Evolutionary conservation across 148 eudicot species (phyloP).

Genomic region (Simmondsia chinensis): DNA sequence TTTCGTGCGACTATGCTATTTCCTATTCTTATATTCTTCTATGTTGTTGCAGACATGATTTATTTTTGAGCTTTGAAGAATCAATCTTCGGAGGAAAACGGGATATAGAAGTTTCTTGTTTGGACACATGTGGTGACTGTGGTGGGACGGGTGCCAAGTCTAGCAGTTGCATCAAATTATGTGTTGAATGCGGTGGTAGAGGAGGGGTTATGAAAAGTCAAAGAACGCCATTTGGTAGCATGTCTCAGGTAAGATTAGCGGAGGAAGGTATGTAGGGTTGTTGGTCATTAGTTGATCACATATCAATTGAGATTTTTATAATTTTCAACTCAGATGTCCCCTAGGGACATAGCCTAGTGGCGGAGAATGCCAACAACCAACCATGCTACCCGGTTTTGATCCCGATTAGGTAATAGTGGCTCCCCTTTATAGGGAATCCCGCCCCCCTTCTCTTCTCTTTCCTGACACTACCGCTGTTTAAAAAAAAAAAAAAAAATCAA

Average conservation of each 20-base stretch:
- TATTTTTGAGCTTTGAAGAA: slow-evolving; percentile 79
- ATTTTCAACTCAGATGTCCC: no score
- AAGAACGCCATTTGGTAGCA: slow-evolving; percentile 84
- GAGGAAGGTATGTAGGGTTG: not conserved
- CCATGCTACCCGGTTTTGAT: no score
- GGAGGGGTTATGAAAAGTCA: slow-evolving; percentile 66
- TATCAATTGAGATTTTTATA: no score
- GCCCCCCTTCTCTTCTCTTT: no score
- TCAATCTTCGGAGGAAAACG: slow-evolving; percentile 68
- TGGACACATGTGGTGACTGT: slow-evolving; percentile 59
- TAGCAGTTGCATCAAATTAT: slow-evolving; percentile 37
- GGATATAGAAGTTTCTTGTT: slow-evolving; percentile 52
- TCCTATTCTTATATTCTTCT: not conserved
- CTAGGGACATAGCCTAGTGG: no score
- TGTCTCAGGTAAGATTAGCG: slow-evolving; percentile 63
- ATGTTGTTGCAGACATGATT: slow-evolving; percentile 39
- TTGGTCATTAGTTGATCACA: not conserved
- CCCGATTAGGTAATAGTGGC: no score
- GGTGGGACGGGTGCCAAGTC: slow-evolving; percentile 87
- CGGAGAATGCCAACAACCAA: no score
- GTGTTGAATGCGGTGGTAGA: slow-evolving; percentile 71
- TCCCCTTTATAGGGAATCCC: no score
- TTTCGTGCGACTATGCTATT: not conserved
- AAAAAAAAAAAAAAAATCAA: no score
- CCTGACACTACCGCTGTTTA: no score